Conservation (phyloP, 164 flowering plant genomes). For the Santalum album region DNA sequence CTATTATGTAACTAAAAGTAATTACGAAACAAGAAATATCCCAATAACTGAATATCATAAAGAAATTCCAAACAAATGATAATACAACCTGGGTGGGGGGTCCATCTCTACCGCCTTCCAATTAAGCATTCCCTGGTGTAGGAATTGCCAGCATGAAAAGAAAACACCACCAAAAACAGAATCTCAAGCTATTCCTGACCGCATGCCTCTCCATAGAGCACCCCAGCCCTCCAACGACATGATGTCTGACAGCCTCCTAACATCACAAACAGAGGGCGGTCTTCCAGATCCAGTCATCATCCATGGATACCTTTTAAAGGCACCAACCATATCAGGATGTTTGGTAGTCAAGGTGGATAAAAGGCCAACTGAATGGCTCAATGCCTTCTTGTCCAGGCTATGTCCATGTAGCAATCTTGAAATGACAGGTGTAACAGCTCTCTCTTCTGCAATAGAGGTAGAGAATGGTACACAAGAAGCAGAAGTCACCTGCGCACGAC, state of each 20-base stretch:
- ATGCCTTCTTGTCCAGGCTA: constrained; percentile 45
- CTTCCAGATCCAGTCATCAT: constrained; percentile 91
- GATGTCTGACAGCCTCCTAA: constrained; percentile 42
- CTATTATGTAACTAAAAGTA: neutral
- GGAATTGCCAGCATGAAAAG: constrained; percentile 76
- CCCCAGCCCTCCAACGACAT: constrained; percentile 77
- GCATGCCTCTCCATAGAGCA: constrained; percentile 73
- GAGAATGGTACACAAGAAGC: constrained; percentile 35
- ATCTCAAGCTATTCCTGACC: constrained; percentile 70
- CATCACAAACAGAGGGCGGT: constrained; percentile 58
- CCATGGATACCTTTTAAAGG: constrained; percentile 83
- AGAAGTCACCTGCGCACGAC: constrained; percentile 76
- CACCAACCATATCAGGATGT: constrained; percentile 43
- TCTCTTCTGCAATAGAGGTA: constrained; percentile 23
- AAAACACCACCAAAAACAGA: constrained; percentile 72
- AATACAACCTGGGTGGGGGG: constrained; percentile 56
- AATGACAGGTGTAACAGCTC: constrained; percentile 23
- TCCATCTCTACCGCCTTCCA: constrained; percentile 83
- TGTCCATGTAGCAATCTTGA: constrained; percentile 49
- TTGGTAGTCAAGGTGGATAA: constrained; percentile 51
- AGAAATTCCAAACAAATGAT: neutral
- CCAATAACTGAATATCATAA: neutral
- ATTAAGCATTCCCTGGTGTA: constrained; percentile 67
- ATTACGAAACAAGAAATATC: neutral
- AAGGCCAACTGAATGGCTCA: constrained; percentile 49